phyloP scores from a whole-genome alignment of 139 green algal genomes.

The Asterochloris sp. region DNA sequence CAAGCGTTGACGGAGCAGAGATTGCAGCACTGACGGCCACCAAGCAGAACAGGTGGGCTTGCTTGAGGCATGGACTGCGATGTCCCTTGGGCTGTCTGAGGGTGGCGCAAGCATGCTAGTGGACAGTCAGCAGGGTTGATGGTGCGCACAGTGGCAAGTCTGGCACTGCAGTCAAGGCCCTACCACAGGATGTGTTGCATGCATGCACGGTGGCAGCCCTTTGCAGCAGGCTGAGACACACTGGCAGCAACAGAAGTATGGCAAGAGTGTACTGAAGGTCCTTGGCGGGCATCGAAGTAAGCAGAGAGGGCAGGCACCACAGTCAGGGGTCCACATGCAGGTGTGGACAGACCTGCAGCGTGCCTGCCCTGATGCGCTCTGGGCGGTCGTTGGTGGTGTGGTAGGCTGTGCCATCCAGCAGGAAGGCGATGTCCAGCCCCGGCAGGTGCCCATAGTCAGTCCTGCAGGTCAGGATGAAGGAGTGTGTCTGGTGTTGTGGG shows the following conservation, averaged over 20 bases:
- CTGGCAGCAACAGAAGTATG: background rate
- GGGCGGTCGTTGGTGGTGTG: conserved; percentile 53
- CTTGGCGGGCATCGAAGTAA: background rate
- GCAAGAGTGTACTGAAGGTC: background rate
- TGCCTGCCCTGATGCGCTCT: conserved; percentile 49
- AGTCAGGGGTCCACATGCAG: background rate
- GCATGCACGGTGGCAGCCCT: too few species aligned
- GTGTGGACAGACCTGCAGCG: conserved; percentile 40
- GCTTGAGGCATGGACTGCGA: too few species aligned
- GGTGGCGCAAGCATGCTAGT: too few species aligned
- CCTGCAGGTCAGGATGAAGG: background rate
- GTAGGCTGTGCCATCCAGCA: conserved; percentile 61
- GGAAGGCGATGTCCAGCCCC: conserved; percentile 66
- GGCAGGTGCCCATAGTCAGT: conserved; percentile 44
- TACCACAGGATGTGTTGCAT: too few species aligned
- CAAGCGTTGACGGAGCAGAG: too few species aligned
- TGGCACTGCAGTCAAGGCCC: too few species aligned
- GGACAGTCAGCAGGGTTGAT: too few species aligned
- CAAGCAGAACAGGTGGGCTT: too few species aligned
- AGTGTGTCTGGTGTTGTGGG: too few species aligned
- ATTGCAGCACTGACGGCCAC: too few species aligned
- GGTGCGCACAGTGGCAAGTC: too few species aligned
- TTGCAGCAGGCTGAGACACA: background rate
- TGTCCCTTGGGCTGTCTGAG: too few species aligned
- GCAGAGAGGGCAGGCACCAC: background rate